phyloP scores from a whole-genome alignment of 805 yeast species.

The Kodamaea fukazawae region DNA sequence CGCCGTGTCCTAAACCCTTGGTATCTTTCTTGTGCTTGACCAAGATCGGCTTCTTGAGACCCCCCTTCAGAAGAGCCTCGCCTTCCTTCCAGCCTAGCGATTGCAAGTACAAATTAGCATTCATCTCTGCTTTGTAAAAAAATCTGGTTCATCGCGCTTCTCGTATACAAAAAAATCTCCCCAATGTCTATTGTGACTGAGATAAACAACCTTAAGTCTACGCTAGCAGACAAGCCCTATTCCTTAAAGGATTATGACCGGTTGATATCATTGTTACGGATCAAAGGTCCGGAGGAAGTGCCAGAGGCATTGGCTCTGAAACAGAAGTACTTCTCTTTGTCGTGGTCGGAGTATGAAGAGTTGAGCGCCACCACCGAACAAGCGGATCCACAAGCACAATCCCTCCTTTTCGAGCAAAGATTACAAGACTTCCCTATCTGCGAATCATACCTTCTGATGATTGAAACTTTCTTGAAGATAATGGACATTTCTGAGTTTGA shows the following conservation, averaged over 20 bases:
- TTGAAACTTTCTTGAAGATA: neutral
- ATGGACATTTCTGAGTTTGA: neutral
- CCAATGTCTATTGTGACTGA: conserved; percentile 6
- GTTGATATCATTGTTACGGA: conserved; percentile 14
- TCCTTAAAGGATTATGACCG: conserved; percentile 15
- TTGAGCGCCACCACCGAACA: too few species aligned
- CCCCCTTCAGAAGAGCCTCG: conserved; percentile 75
- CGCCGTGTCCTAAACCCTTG: conserved; percentile 84
- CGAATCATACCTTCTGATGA: conserved; percentile 2
- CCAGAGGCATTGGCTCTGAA: too few species aligned
- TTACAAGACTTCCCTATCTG: conserved; percentile 2
- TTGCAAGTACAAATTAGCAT: conserved; percentile 67
- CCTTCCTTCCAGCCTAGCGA: conserved; percentile 94
- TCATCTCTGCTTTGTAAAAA: conserved; percentile 44
- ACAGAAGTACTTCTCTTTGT: too few species aligned
- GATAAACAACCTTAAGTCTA: conserved; percentile 9
- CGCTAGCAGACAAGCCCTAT: conserved; percentile 14
- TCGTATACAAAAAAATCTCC: neutral
- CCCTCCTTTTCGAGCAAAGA: too few species aligned
- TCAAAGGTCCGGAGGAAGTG: neutral
- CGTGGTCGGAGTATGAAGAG: too few species aligned
- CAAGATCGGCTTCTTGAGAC: conserved; percentile 77
- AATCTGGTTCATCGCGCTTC: neutral
- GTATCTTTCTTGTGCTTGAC: conserved; percentile 89
- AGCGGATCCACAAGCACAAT: too few species aligned